Evolutionary conservation across 441 rosid genomes (phyloP), one percentile per base, ranked within the genome.

Genomic region (Pelargonium myrrhifolium): DNA sequence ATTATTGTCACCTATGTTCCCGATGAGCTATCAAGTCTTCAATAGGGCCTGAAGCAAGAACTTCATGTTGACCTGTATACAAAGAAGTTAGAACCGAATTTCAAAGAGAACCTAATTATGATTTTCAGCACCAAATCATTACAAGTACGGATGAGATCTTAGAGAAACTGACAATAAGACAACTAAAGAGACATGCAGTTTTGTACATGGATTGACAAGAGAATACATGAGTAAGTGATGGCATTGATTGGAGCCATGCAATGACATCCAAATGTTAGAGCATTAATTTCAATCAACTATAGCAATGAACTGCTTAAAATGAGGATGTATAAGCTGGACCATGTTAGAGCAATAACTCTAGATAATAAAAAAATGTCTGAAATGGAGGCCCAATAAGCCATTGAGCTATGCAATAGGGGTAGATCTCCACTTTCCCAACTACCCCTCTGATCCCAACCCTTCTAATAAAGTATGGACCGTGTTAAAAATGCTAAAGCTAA

Each of bases 1-100:
- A 55, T 40, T 28, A 78, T 60, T 43, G 39, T 76, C 83, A 88
- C 99, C 99, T 92, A 80, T 95, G 99, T 79, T 95, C 99, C 68
- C 99, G 87, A 72, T 92, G 99, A 76, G 97, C 97, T 78, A 95
- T 92, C 76, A 95, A 81, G 76, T 95, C 99, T 80, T 95, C 99
- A 73, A 95, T 95, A 42, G 99, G 99, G 60, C 99, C 99, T 15
- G 98, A 95, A 37, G 98, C 98, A 75, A 95, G 98, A 81, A 88
- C 92, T 83, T 95, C 98, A 84, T 95, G 98, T 76, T 95, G 96
- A 81, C 88, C 99, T 95, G 84, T 58, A 69, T 26, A 60, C 26
- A 59, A 73, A 69, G 35, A 58, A 56, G 31, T 56, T 17, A 17
- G 31, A 58, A 28, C 7, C 15, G 12, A 58, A 58, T 58, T 10